These are phyloP conservation scores for Fusarium newnesense DNA, from an alignment of 2,329 filamentous ascomycete genomes.

Conservation along the genomic window DNA sequence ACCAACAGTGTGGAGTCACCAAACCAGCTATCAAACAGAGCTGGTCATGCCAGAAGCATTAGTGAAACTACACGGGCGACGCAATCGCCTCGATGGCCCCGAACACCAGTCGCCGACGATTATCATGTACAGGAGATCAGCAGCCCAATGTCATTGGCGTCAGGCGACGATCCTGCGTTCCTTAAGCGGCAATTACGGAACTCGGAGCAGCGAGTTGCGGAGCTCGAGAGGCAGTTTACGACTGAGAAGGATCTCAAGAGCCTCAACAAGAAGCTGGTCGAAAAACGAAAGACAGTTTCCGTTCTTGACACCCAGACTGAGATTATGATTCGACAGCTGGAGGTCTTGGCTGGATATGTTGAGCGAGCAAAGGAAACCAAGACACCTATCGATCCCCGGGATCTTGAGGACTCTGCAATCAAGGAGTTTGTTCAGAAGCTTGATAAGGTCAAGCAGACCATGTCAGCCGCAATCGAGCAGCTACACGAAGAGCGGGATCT, in stretches of 20 bases:
- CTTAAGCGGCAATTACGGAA: conserved; percentile 81
- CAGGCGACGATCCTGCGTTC: conserved; percentile 72
- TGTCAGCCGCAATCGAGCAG: conserved; percentile 68
- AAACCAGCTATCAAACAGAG: conserved; percentile 54
- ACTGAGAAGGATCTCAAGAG: conserved; percentile 74
- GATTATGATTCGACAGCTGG: conserved; percentile 92
- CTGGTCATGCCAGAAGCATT: conserved; percentile 68
- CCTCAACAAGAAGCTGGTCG: conserved; percentile 86
- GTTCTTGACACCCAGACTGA: conserved; percentile 94
- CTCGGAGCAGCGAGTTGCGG: conserved; percentile 85
- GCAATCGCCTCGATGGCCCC: conserved; percentile 75
- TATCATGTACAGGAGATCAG: conserved; percentile 70
- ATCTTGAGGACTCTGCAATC: conserved; percentile 89
- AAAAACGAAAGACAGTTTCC: conserved; percentile 96
- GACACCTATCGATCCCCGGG: conserved; percentile 80
- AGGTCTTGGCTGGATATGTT: conserved; percentile 88
- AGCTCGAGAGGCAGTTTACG: conserved; percentile 82
- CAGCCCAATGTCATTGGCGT: conserved; percentile 74
- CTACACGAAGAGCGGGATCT: conserved; percentile 79
- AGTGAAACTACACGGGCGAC: conserved; percentile 74
- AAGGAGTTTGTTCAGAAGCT: conserved; percentile 87
- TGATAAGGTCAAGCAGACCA: conserved; percentile 68
- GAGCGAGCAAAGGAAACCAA: conserved; percentile 86
- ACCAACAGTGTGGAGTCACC: conserved; percentile 79
- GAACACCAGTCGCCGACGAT: conserved; percentile 71